Evolutionary conservation across 768 basidiomycete genomes (phyloP), one percentile per base, ranked within the genome.

Genomic region (Polyporus arcularius): DNA sequence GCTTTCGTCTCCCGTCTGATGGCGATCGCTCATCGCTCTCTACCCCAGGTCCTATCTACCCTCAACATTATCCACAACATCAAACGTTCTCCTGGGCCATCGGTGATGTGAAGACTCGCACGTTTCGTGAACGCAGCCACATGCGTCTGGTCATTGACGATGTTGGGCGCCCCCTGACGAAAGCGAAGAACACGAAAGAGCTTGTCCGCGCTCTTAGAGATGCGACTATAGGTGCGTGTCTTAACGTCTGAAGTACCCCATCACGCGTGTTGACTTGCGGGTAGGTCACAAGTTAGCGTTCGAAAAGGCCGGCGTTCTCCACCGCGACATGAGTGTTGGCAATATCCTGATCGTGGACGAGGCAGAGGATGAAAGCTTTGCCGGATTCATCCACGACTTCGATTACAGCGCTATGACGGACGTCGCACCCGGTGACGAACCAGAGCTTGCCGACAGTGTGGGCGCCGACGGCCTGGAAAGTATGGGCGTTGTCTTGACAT

Each of bases 271-370:
- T 46, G 2, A 28, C 41, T 35, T 6, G 35, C 45, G 31, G 46
- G 12, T 9, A 64, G 63, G 63, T 1, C 63, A 64, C 21, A 14
- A 41, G 4, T 38, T 35, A 0, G 60, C 60, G 12, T 61, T 52
- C 45, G 18, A 53, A 16, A 43, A 59, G 15, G 57, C 60, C 0
- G 40, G 53, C n/a, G 41, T 65, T 14, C 26, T 65, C 9, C 64
- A 65, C 35, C 56, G 64, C 6, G 64, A 65, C 41, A 41, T 65
- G 21, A 65, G 64, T 39, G 48, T 58, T 4, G 64, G 64, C 38
- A 65, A 65, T 26, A 51, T 65, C 11, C 26, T 65, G 5, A 58
- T 65, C 7, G 47, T 21, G 3, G 55, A 54, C 12, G 53, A 60
- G 15, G 10, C 41, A 0, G 39, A n/a, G 6, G 53, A 30, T 7